Base-by-base conservation (phyloP, 768 basidiomycete species). In the Obba rivulosa region DNA sequence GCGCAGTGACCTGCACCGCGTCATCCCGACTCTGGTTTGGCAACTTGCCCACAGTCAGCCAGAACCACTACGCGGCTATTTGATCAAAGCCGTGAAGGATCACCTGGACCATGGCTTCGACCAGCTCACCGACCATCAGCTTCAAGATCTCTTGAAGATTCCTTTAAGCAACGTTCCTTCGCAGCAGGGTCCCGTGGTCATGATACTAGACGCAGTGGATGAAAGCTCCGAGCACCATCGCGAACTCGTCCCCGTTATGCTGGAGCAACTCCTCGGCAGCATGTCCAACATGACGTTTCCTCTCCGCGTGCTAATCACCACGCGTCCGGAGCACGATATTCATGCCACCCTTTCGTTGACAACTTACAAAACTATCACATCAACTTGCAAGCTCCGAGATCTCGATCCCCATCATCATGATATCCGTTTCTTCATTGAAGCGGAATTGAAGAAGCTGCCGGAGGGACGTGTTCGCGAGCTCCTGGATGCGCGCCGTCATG, bases 181-280 rank as follows among this genome's bases (percentile, higher is more conserved):
- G n/a, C n/a, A n/a, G n/a, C n/a, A n/a, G n/a, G n/a, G n/a, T n/a
- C n/a, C n/a, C n/a, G n/a, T n/a, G n/a, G n/a, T n/a, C n/a, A n/a
- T n/a, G n/a, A n/a, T n/a, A n/a, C n/a, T n/a, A n/a, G n/a, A n/a
- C n/a, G n/a, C 61, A 2, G 51, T 71, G 23, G 68, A 71, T 50
- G 68, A 71, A 57, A 61, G 68, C 43, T 24, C 38, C 10, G 57
- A 52, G 1, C 23, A 42, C 25, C 23, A 50, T 3, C 24, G 34
- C 11, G 37, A 43, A 34, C 43, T 20, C 16, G 23, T 37, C 4
- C 42, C 35, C 3, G n/a, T 17, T 3, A 28, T 49, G 34, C 16
- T 50, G 16, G 14, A 38, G 17, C 52, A 41, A 17, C 31, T 49
- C 21, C n/a, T 35, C 37, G 1, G 16, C 31, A 18, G 28, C 21